phyloP scores from a whole-genome alignment of 345 rosid species.

The Sonneratia alba region DNA sequence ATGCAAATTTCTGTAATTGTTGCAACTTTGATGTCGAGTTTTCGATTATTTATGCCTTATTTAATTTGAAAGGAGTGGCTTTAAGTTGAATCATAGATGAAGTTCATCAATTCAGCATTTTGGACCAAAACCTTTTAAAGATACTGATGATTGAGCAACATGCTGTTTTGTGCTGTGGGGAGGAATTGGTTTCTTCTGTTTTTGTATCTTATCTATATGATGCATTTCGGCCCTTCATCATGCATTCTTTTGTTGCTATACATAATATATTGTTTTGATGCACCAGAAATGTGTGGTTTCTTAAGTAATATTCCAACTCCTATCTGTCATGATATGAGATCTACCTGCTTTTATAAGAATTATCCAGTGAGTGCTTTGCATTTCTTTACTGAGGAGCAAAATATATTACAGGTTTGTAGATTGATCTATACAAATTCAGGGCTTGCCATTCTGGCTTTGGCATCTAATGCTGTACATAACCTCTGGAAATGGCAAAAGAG shows the following conservation, averaged over 20 bases:
- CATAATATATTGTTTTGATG: not conserved
- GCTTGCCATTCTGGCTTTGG: slow-evolving; percentile 60
- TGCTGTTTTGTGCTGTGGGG: no score
- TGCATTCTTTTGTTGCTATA: not conserved
- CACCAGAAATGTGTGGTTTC: not conserved
- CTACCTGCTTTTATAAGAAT: not conserved
- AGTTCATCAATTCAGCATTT: not conserved
- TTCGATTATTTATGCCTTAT: not conserved
- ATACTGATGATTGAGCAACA: not conserved
- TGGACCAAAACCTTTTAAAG: not conserved
- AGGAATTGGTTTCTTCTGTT: not conserved
- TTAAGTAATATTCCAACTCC: not conserved
- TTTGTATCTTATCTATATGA: not conserved
- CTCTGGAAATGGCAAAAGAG: slow-evolving; percentile 81
- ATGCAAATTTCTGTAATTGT: no score
- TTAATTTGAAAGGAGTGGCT: not conserved
- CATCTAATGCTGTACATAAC: slow-evolving; percentile 79
- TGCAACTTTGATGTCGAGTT: not conserved
- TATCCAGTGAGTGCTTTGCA: not conserved
- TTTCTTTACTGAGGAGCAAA: slow-evolving; percentile 5
- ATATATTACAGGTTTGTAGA: slow-evolving; percentile 44
- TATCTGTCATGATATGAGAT: not conserved
- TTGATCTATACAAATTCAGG: slow-evolving; percentile 79
- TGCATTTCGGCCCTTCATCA: not conserved
- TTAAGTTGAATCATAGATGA: not conserved